Conservation (phyloP, 257 asterid genomes). For the Przewalskia tangutica region DNA sequence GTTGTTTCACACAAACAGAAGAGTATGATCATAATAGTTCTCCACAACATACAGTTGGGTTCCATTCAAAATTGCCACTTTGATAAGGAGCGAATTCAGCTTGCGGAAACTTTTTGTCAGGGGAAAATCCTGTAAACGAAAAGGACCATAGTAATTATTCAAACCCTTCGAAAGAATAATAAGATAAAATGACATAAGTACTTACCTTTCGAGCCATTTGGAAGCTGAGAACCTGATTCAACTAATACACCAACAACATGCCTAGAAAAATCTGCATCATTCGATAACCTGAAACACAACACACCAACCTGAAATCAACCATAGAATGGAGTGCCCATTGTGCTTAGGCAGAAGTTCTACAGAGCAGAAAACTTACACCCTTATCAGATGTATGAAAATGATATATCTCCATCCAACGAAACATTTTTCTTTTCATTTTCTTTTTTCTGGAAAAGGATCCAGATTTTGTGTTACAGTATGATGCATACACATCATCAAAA, state of each 20-base stretch:
- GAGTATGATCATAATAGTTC: constrained; percentile 5
- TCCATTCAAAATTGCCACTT: constrained; percentile 70
- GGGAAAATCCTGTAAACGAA: constrained; percentile 67
- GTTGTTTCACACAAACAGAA: not conserved
- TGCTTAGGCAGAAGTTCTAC: constrained; percentile 3
- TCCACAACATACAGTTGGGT: constrained; percentile 63
- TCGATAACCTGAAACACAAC: constrained; percentile 46
- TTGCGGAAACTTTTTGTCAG: constrained; percentile 86
- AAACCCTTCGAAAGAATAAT: constrained; percentile 3
- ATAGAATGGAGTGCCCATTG: not conserved
- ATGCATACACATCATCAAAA: not conserved
- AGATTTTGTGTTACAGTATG: not conserved
- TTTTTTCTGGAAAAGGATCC: not conserved
- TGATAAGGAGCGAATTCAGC: constrained; percentile 81
- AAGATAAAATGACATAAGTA: constrained; percentile 1
- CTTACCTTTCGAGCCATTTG: constrained; percentile 46
- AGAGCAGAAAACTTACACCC: not conserved
- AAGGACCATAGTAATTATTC: not conserved
- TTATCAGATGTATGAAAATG: not conserved
- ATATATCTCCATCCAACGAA: not conserved
- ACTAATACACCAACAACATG: constrained; percentile 86
- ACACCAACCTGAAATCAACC: constrained; percentile 2
- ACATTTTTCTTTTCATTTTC: not conserved
- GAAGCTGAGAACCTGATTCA: constrained; percentile 49
- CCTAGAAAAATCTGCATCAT: constrained; percentile 47